phyloP scores from a whole-genome alignment of 495 filamentous ascomycete genomes.

The Trypethelium eluteriae region DNA sequence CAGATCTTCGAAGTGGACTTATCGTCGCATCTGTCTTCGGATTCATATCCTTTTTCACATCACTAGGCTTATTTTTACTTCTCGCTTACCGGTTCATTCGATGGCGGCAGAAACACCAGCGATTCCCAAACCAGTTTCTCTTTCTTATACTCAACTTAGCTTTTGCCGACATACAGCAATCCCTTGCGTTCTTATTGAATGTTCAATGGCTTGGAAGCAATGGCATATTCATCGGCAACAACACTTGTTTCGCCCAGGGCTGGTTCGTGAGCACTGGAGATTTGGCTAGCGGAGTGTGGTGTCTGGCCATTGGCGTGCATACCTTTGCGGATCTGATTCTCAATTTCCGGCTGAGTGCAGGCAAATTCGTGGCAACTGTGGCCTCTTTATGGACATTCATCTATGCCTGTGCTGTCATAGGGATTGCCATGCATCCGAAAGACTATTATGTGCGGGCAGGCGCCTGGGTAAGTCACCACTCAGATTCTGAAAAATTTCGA shows the following conservation, averaged over 20 bases:
- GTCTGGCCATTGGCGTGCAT: slow-evolving; percentile 58
- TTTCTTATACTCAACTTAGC: slow-evolving; percentile 23
- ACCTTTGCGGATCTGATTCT: slow-evolving; percentile 45
- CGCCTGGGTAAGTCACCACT: slow-evolving; percentile 29
- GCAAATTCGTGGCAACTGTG: slow-evolving; percentile 25
- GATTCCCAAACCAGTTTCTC: slow-evolving; percentile 23
- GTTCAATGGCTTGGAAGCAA: slow-evolving; percentile 15
- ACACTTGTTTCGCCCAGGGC: slow-evolving; percentile 22
- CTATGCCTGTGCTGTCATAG: slow-evolving; percentile 28
- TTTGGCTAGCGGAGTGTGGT: slow-evolving; percentile 21
- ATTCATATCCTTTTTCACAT: slow-evolving; percentile 21
- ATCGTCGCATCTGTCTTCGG: slow-evolving; percentile 19
- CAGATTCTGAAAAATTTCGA: slow-evolving; percentile 15
- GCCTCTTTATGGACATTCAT: slow-evolving; percentile 26
- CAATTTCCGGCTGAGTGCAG: slow-evolving; percentile 26
- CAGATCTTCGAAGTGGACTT: slow-evolving; percentile 18
- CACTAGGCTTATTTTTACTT: slow-evolving; percentile 14
- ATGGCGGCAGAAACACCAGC: slow-evolving; percentile 13
- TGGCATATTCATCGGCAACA: slow-evolving; percentile 10
- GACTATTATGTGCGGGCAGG: slow-evolving; percentile 32
- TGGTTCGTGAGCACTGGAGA: slow-evolving; percentile 25
- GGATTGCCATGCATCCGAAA: slow-evolving; percentile 24
- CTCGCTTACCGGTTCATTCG: slow-evolving; percentile 18
- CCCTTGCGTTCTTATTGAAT: slow-evolving; percentile 21
- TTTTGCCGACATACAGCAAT: slow-evolving; percentile 26